Conservation (phyloP, 2,329 filamentous ascomycete genomes). For the Tolypocladium tundrense region DNA sequence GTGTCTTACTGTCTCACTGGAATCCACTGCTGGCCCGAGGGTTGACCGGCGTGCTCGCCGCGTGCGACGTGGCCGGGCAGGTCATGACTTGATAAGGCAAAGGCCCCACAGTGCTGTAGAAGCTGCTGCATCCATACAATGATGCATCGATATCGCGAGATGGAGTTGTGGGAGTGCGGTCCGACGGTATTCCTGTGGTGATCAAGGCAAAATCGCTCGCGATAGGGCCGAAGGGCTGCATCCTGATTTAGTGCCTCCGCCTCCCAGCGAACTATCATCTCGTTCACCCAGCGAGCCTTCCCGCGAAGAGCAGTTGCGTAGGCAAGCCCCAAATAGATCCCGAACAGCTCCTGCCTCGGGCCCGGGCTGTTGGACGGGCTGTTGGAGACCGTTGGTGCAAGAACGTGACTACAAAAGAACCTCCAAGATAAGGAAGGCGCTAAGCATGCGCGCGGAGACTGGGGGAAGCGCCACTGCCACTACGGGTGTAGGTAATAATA, state of each 20-base stretch:
- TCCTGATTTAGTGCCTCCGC: not conserved
- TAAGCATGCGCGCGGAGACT: not conserved
- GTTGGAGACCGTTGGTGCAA: not conserved
- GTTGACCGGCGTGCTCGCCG: not conserved
- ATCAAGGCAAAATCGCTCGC: not conserved
- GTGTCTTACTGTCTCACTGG: not conserved
- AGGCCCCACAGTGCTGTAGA: not conserved
- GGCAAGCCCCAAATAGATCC: not conserved
- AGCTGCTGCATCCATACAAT: no score
- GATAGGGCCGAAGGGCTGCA: not conserved
- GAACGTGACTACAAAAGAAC: slow-evolving; percentile 3
- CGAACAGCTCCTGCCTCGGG: not conserved
- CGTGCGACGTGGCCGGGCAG: not conserved
- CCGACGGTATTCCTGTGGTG: not conserved
- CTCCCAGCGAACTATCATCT: not conserved
- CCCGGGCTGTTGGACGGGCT: not conserved
- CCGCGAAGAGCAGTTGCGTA: not conserved
- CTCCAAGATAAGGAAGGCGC: slow-evolving; percentile 8
- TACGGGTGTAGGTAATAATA: no score
- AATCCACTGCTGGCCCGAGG: no score
- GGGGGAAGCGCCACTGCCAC: not conserved
- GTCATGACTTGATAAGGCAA: not conserved
- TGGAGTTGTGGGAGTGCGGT: not conserved
- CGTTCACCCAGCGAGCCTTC: not conserved
- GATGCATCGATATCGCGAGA: not conserved